Conservation (phyloP, 2,329 filamentous ascomycete species). For the Clonostachys chloroleuca region DNA sequence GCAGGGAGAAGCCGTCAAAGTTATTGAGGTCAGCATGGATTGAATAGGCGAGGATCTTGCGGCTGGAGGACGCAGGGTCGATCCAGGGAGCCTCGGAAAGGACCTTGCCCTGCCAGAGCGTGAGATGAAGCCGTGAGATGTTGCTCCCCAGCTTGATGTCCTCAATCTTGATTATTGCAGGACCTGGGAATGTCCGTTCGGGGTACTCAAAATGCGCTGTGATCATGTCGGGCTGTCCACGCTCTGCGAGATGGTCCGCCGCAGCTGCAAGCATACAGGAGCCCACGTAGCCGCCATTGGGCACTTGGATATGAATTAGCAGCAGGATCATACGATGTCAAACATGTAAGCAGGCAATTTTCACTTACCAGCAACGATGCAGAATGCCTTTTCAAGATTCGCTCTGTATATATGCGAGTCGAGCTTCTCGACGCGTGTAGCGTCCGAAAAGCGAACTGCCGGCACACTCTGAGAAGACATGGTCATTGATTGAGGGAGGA, state of each 20-base stretch:
- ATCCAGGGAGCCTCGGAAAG: not conserved
- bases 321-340: too few species aligned
- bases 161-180: slow-evolving; percentile 20
- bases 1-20: not conserved
- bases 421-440: too few species aligned
- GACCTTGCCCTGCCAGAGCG: not conserved
- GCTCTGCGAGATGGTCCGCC: slow-evolving; percentile 14
- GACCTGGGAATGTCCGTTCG: slow-evolving; percentile 20
- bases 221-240: slow-evolving; percentile 19
- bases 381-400: too few species aligned
- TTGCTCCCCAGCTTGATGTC: slow-evolving; percentile 20
- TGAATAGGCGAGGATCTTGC: not conserved
- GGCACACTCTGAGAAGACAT: too few species aligned
- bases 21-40: not conserved
- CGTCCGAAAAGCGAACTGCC: too few species aligned
- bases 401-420: too few species aligned
- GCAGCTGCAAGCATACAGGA: slow-evolving; percentile 21
- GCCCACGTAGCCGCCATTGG: slow-evolving; percentile 31
- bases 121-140: not conserved
- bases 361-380: too few species aligned
- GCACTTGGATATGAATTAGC: slow-evolving; percentile 10
- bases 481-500: too few species aligned
- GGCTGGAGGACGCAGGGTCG: not conserved
- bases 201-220: slow-evolving; percentile 26
- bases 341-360: too few species aligned